A percentile compares a stretch with the other conserved stretches of the same genome.
Evolutionary conservation across 2,329 filamentous ascomycete genomes (phyloP).

Genomic region (Fusarium compactum): DNA sequence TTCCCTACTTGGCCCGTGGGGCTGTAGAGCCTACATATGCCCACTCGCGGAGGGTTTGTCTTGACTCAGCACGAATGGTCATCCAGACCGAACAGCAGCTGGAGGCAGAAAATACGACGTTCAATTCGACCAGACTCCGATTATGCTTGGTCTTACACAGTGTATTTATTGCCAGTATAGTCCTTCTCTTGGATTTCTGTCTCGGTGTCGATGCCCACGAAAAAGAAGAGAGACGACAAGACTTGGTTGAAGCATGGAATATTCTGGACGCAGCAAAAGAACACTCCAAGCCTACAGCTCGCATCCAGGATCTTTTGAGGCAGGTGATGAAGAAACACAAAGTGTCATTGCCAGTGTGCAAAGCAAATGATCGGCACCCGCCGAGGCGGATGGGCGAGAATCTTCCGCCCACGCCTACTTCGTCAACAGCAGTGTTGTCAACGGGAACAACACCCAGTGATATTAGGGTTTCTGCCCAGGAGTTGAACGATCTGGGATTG

Average conservation of each 20-base stretch:
- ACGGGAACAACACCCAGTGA: slow-evolving; percentile 26
- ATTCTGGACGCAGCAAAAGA: slow-evolving; percentile 50
- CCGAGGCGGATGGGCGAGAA: neutral
- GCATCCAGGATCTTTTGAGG: slow-evolving; percentile 49
- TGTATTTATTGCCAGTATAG: slow-evolving; percentile 52
- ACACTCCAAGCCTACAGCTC: slow-evolving; percentile 48
- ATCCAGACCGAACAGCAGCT: slow-evolving; percentile 49
- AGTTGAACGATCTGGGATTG: slow-evolving; percentile 46
- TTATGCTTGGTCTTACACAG: slow-evolving; percentile 51
- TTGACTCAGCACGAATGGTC: slow-evolving; percentile 50
- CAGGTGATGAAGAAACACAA: slow-evolving; percentile 52
- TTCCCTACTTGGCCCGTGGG: slow-evolving; percentile 52
- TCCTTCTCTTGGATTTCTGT: slow-evolving; percentile 52
- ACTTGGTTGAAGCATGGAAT: slow-evolving; percentile 50
- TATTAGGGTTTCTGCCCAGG: slow-evolving; percentile 36
- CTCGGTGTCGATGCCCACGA: slow-evolving; percentile 42
- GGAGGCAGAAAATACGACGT: slow-evolving; percentile 45
- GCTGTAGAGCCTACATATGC: slow-evolving; percentile 51
- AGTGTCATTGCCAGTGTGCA: slow-evolving; percentile 31
- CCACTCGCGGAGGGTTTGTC: slow-evolving; percentile 50
- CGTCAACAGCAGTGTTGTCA: slow-evolving; percentile 34
- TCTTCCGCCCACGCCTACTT: slow-evolving; percentile 50
- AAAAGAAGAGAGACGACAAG: slow-evolving; percentile 42
- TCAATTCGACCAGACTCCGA: slow-evolving; percentile 47
- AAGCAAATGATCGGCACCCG: neutral